A percentile compares a stretch with the other conserved stretches of the same genome.
phyloP scores from a whole-genome alignment of 176 grass and related monocot species.

The Triticum timopheevii region DNA sequence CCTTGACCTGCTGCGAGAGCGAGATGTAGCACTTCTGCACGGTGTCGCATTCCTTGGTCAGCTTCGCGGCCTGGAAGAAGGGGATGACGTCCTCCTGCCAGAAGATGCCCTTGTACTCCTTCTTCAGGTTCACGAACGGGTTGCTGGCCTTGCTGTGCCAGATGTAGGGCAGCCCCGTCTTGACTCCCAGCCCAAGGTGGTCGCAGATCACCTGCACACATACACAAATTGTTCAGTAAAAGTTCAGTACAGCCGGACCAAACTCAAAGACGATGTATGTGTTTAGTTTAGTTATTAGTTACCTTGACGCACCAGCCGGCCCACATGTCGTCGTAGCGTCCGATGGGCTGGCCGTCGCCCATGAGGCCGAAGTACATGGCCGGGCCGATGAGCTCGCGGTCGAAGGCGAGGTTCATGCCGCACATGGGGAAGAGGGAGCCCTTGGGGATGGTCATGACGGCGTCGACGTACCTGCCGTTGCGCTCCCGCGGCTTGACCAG shows the following conservation, averaged over 20 bases:
- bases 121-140: conserved; percentile 66
- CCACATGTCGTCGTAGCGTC: conserved; percentile 80
- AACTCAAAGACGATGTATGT: background rate
- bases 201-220: conserved; percentile 54
- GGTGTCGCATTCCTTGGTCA: conserved; percentile 56
- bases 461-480: conserved; percentile 64
- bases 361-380: conserved; percentile 80
- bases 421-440: conserved; percentile 70
- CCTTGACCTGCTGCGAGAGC: conserved; percentile 59
- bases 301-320: conserved; percentile 73
- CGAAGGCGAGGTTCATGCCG: conserved; percentile 70
- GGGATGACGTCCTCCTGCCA: conserved; percentile 72
- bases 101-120: conserved; percentile 71
- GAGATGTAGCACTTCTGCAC: conserved; percentile 63
- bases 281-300: background rate
- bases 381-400: conserved; percentile 65
- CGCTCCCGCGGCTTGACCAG: conserved; percentile 69
- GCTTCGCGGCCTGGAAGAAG: conserved; percentile 48
- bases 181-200: conserved; percentile 50
- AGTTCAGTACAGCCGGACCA: background rate
- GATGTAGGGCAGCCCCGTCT: conserved; percentile 67
- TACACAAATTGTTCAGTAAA: background rate
- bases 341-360: conserved; percentile 72
- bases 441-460: conserved; percentile 69
- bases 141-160: conserved; percentile 74